phyloP scores from a whole-genome alignment of 2,329 filamentous ascomycete genomes.

The Monosporascus sp. region DNA sequence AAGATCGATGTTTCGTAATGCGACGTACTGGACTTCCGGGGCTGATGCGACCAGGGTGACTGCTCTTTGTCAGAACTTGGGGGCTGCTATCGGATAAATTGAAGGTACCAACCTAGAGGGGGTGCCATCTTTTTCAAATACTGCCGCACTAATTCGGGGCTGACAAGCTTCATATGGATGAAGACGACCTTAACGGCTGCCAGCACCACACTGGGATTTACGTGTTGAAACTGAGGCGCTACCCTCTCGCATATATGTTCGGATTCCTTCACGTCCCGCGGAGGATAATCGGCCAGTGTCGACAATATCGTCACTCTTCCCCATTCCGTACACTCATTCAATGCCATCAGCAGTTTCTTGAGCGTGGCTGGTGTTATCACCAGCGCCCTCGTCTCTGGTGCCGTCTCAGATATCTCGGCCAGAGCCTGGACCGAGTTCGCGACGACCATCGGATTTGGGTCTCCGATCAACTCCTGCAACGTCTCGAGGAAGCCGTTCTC shows the following conservation, averaged over 20 bases:
- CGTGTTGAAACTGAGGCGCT: conserved; percentile 94
- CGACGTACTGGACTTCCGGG: conserved; percentile 97
- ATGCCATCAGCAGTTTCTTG: conserved; percentile 92
- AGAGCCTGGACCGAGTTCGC: conserved; percentile 94
- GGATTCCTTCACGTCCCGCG: conserved; percentile 86
- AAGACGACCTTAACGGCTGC: conserved; percentile 98
- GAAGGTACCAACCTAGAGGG: conserved; percentile 64
- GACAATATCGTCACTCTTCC: conserved; percentile 89
- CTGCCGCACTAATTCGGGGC: conserved; percentile 69
- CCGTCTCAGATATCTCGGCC: conserved; percentile 83
- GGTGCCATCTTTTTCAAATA: conserved; percentile 99
- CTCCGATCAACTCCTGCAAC: conserved; percentile 91
- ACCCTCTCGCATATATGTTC: conserved; percentile 98
- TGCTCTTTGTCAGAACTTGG: conserved; percentile 28
- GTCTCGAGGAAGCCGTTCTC: conserved; percentile 95
- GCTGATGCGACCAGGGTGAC: conserved; percentile 94
- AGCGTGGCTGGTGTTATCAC: conserved; percentile 75
- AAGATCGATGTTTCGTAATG: conserved; percentile 91
- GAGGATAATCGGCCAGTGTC: conserved; percentile 82
- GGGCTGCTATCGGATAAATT: not conserved
- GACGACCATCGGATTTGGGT: conserved; percentile 98
- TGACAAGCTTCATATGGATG: conserved; percentile 85
- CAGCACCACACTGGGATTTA: conserved; percentile 93
- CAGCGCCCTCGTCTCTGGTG: conserved; percentile 84
- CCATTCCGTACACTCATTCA: conserved; percentile 99